These are phyloP conservation scores for Aphanomyces stellatus DNA, from an alignment of 352 stramenopile species.

Conservation along the genomic window DNA sequence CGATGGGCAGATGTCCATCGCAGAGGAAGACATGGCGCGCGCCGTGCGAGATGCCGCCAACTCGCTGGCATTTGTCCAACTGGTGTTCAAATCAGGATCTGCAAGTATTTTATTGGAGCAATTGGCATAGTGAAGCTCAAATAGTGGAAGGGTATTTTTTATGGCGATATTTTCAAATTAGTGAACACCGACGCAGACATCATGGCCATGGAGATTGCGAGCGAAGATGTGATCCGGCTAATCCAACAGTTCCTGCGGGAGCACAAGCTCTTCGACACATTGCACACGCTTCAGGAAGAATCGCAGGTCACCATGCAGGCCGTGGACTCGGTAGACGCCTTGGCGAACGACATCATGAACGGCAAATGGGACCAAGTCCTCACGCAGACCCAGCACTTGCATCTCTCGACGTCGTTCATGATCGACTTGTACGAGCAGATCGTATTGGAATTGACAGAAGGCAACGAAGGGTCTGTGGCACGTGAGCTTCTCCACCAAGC, in stretches of 20 bases:
- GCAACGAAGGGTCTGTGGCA: slow-evolving; percentile 32
- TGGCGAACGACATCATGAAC: slow-evolving; percentile 64
- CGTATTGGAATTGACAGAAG: slow-evolving; percentile 80
- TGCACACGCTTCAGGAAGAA: slow-evolving; percentile 83
- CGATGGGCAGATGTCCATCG: no score
- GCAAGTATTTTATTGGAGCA: background rate
- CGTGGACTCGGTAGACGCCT: slow-evolving; percentile 77
- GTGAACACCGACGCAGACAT: background rate
- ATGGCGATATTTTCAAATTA: background rate
- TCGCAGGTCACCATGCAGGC: slow-evolving; percentile 78
- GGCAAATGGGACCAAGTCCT: slow-evolving; percentile 87
- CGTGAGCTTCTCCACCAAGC: slow-evolving; percentile 31
- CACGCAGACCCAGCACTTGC: slow-evolving; percentile 69
- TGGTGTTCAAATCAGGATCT: background rate
- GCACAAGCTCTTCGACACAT: slow-evolving; percentile 73
- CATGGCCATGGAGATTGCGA: slow-evolving; percentile 30
- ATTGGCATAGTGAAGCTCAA: no score
- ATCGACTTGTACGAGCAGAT: slow-evolving; percentile 87
- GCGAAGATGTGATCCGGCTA: slow-evolving; percentile 75
- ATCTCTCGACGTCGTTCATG: slow-evolving; percentile 58
- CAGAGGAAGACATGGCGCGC: no score
- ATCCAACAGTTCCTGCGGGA: slow-evolving; percentile 91
- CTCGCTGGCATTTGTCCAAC: background rate
- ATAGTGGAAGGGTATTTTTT: background rate
- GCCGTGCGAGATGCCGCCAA: background rate